Base-by-base conservation (phyloP, 2,329 filamentous ascomycete species). In the Triangularia setosa region DNA sequence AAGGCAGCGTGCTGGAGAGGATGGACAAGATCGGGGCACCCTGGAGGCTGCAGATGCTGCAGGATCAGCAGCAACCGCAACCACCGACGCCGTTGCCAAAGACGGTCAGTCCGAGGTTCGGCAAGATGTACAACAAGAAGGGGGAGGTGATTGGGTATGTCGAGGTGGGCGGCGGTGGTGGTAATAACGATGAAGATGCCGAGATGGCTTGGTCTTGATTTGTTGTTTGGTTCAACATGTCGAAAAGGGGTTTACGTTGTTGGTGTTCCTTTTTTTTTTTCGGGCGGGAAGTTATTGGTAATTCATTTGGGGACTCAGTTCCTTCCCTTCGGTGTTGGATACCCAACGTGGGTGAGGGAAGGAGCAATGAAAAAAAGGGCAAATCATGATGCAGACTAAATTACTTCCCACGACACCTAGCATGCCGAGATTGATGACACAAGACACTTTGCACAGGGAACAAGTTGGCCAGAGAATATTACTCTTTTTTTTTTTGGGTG, bases 401-500 rank as follows among this genome's bases (percentile, higher is more conserved):
- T 30, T 30, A 11, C 11, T 30, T 30, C 27, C 27, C 27, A 30
- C 11, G 7, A 30, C 11, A 30, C 7, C 27, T 30, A 11, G 27
- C 27, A 30, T 30, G 11, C 27, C 11, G 7, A 30, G 27, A 30
- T 11, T 30, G 27, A 30, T 11, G 30, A 55, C 52, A 54, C 18
- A 55, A 16, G 52, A 27, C 52, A 55, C 52, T 16, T 8, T 27
- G 11, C 12, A 55, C n/a, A n/a, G n/a, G 12, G 48, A 40, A 44
- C 25, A 33, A 14, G 48, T 40, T 59, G 62, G 60, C 64, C 65
- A 70, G 58, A 75, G 72, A 72, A 66, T 78, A 75, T 75, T 74
- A 68, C 71, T 75, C 71, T 73, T 75, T 75, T 76, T 74, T 74
- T 74, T 71, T 74, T n/a, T n/a, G n/a, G n/a, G n/a, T n/a, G n/a